A percentile compares a stretch with the other conserved stretches of the same genome.
These are phyloP conservation scores for Pogostemon cablin DNA, from an alignment of 257 asterid genomes.

Conservation along the genomic window DNA sequence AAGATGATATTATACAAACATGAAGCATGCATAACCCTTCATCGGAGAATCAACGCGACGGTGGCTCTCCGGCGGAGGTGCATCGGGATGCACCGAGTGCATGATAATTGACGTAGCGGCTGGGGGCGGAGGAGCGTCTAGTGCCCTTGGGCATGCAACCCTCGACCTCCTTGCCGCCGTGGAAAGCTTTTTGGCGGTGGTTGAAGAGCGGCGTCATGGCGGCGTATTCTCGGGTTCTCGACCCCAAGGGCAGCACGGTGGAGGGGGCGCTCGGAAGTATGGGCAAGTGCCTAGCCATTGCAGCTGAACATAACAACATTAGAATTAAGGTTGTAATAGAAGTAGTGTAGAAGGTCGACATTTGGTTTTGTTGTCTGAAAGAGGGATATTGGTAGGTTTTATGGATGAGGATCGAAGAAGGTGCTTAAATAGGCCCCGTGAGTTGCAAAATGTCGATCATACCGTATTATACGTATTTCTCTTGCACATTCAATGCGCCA, in stretches of 20 bases:
- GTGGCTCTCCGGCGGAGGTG: slow-evolving; percentile 31
- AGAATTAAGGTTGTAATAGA: slow-evolving; percentile 35
- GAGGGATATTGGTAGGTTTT: slow-evolving; percentile 14
- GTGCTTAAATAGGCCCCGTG: slow-evolving; percentile 56
- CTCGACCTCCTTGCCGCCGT: slow-evolving; percentile 39
- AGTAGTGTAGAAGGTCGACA: slow-evolving; percentile 26
- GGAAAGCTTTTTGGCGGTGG: slow-evolving; percentile 39
- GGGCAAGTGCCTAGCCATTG: slow-evolving; percentile 63
- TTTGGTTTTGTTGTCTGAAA: slow-evolving; percentile 19
- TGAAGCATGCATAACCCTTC: neutral
- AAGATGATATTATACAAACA: slow-evolving; percentile 24
- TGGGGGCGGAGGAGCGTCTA: slow-evolving; percentile 79
- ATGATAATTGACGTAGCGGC: slow-evolving; percentile 67
- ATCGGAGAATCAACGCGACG: slow-evolving; percentile 6
- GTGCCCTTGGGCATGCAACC: slow-evolving; percentile 81
- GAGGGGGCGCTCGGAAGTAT: slow-evolving; percentile 59
- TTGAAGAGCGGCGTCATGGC: slow-evolving; percentile 44
- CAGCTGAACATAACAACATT: slow-evolving; percentile 33
- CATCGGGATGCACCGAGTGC: slow-evolving; percentile 54
- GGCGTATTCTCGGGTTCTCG: slow-evolving; percentile 13
- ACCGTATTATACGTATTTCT: neutral
- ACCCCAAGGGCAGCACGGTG: slow-evolving; percentile 44
- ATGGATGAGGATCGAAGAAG: slow-evolving; percentile 27
- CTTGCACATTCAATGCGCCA: slow-evolving; percentile 7
- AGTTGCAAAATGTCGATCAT: neutral